Conservation (phyloP, 495 filamentous ascomycete species). For the Paragyromitra xinjiangensis region DNA sequence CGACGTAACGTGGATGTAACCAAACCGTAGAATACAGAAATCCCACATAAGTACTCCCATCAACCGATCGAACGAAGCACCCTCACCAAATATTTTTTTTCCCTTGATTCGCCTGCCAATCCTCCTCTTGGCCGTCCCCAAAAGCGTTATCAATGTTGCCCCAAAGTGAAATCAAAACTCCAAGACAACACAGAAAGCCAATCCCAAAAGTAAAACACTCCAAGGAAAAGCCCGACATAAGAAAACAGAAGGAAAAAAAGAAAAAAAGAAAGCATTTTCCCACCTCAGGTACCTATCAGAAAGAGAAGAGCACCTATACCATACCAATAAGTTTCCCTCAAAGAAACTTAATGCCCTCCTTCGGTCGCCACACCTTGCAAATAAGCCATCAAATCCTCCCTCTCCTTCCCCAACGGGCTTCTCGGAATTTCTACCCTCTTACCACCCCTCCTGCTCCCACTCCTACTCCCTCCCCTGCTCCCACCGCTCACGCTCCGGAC, state of each 20-base stretch:
- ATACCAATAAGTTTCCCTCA: no score
- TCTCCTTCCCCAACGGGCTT: slow-evolving; percentile 46
- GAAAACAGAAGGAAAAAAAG: slow-evolving; percentile 3
- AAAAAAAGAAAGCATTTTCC: not conserved
- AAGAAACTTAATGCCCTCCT: slow-evolving; percentile 39
- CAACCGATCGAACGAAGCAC: not conserved
- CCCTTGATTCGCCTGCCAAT: not conserved
- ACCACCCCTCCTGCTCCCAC: slow-evolving; percentile 6
- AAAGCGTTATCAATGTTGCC: not conserved
- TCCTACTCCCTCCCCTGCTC: slow-evolving; percentile 2
- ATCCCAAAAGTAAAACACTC: slow-evolving; percentile 18
- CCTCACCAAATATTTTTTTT: not conserved
- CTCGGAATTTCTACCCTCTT: slow-evolving; percentile 23
- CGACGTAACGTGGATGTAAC: not conserved
- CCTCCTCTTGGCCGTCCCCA: not conserved
- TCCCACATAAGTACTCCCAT: not conserved
- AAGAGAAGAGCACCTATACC: not conserved
- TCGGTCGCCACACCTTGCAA: slow-evolving; percentile 53
- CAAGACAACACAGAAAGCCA: slow-evolving; percentile 32
- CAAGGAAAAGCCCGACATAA: slow-evolving; percentile 18
- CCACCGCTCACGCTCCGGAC: slow-evolving; percentile 29
- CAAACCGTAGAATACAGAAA: not conserved
- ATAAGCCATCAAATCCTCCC: slow-evolving; percentile 53
- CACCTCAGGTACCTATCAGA: not conserved
- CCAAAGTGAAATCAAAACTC: slow-evolving; percentile 29